Percentiles rank a stretch among this genome's conserved stretches.
Conservation (phyloP, 192 early-diverging fungal genomes). For the Mortierella antarctica region DNA sequence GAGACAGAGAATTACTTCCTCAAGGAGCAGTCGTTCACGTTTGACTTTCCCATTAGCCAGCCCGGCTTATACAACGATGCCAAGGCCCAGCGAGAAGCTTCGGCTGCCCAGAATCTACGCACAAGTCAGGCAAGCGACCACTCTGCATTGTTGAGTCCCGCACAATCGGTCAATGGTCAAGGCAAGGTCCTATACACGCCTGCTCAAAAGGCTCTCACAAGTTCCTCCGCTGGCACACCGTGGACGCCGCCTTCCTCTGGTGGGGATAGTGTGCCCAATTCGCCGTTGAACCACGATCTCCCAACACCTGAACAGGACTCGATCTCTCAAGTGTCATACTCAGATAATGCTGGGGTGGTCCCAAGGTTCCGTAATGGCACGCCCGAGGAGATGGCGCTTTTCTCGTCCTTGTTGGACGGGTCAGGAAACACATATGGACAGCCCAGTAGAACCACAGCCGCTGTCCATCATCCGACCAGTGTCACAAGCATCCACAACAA, state of each 20-base stretch:
- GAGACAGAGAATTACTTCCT: slow-evolving; percentile 66
- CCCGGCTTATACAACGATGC: slow-evolving; percentile 49
- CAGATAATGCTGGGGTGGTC: slow-evolving; percentile 36
- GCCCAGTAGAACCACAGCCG: too few species aligned
- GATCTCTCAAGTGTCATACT: neutral
- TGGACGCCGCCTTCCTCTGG: slow-evolving; percentile 25
- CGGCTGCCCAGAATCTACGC: too few species aligned
- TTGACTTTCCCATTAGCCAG: slow-evolving; percentile 61
- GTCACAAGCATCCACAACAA: too few species aligned
- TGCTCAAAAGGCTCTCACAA: too few species aligned
- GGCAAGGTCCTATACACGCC: too few species aligned
- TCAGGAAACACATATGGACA: slow-evolving; percentile 25
- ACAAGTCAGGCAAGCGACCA: too few species aligned
- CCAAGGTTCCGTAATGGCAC: slow-evolving; percentile 31
- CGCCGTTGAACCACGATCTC: slow-evolving; percentile 1
- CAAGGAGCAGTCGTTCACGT: slow-evolving; percentile 62
- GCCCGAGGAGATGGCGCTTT: slow-evolving; percentile 31
- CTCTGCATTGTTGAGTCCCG: too few species aligned
- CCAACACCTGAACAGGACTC: slow-evolving; percentile 4
- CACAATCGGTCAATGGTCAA: too few species aligned
- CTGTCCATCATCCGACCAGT: too few species aligned
- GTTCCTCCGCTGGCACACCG: neutral
- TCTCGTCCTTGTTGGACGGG: slow-evolving; percentile 39
- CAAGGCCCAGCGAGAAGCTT: neutral
- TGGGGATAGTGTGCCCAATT: slow-evolving; percentile 22